These are phyloP conservation scores for Pseudogymnoascus sp. DNA, from an alignment of 2,329 filamentous ascomycete genomes.

Conservation along the genomic window DNA sequence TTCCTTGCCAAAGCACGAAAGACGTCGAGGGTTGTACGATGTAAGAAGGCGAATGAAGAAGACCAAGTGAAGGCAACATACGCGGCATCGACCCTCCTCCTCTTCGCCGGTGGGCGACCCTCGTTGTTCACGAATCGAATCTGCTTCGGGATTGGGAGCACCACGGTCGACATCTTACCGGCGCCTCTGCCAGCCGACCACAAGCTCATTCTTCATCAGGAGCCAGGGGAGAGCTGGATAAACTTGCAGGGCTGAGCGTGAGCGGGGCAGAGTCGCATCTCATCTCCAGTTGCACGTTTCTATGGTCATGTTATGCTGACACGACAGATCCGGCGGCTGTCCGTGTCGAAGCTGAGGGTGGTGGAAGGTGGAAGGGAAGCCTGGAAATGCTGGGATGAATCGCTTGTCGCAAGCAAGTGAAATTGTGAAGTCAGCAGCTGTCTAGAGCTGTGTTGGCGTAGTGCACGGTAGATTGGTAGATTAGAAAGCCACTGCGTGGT, in stretches of 20 bases:
- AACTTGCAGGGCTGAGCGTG: not conserved
- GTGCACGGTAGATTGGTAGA: not conserved
- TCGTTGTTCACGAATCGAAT: constrained; percentile 79
- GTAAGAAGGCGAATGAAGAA: constrained; percentile 10
- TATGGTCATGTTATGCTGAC: constrained; percentile 4
- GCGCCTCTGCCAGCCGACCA: constrained; percentile 7
- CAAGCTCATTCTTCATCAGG: constrained; percentile 10
- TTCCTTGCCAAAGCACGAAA: constrained; percentile 1
- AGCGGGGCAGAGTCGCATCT: constrained; percentile 6
- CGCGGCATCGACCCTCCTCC: constrained; percentile 72
- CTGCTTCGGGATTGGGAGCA: constrained; percentile 40
- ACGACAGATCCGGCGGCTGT: constrained; percentile 1
- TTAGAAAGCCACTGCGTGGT: not conserved
- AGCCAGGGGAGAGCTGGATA: not conserved
- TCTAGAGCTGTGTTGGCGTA: constrained; percentile 1
- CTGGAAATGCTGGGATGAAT: not conserved
- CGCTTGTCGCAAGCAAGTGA: not conserved
- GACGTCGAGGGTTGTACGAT: not conserved
- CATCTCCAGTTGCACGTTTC: constrained; percentile 5
- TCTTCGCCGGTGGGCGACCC: constrained; percentile 71
- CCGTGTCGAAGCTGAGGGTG: not conserved
- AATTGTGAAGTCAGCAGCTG: constrained; percentile 1
- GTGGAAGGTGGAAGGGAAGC: not conserved
- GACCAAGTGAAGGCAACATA: constrained; percentile 37
- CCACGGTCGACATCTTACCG: constrained; percentile 9